These are phyloP conservation scores for Arabidopsis suecica DNA, from an alignment of 345 rosid genomes.

Conservation along the genomic window DNA sequence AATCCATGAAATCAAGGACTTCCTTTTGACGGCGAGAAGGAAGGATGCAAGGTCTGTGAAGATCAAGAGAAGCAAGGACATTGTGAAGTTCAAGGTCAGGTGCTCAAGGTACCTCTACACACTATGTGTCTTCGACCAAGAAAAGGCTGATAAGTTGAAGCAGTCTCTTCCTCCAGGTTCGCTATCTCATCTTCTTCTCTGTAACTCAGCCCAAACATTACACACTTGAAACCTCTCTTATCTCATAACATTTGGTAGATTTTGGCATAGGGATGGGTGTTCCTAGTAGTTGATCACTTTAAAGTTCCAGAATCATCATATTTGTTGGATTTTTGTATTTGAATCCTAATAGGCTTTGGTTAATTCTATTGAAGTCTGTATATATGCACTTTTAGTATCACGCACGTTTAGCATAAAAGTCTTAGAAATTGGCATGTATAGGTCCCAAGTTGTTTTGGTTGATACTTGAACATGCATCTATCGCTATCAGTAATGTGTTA, in stretches of 20 bases:
- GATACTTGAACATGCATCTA: too few species aligned
- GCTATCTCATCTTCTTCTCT: neutral
- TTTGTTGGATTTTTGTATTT: neutral
- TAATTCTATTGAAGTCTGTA: neutral
- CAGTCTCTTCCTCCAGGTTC: constrained; percentile 76
- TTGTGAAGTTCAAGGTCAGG: constrained; percentile 70
- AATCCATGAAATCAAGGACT: constrained; percentile 71
- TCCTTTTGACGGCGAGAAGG: constrained; percentile 72
- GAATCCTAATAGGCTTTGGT: neutral
- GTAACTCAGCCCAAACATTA: neutral
- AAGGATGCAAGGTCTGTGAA: constrained; percentile 75
- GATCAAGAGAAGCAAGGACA: constrained; percentile 69
- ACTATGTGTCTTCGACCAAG: constrained; percentile 63
- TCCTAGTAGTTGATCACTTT: neutral
- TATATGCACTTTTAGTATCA: neutral
- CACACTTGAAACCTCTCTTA: neutral
- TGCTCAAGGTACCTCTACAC: constrained; percentile 73
- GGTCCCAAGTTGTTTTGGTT: too few species aligned
- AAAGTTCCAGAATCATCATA: neutral
- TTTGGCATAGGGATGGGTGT: neutral
- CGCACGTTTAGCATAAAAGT: neutral
- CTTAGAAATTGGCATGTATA: neutral
- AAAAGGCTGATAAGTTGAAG: constrained; percentile 74
- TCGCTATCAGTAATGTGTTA: too few species aligned
- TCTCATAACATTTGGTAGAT: neutral